These are phyloP conservation scores for Coccomyxa sp. DNA, from an alignment of 139 green algal species.

Conservation along the genomic window DNA sequence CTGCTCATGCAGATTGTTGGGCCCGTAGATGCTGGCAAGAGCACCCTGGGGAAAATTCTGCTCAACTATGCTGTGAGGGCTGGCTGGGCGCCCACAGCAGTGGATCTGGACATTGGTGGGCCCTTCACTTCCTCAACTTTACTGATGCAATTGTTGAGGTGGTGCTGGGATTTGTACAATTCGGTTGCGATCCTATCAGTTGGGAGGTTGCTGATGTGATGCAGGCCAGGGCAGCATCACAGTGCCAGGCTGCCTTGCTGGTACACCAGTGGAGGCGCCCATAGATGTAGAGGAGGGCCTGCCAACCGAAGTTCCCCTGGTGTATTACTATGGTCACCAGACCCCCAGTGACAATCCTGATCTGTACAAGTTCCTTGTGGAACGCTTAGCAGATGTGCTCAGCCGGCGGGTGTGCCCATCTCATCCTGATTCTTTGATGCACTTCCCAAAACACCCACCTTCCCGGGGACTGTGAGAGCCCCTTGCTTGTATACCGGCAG, in stretches of 20 bases:
- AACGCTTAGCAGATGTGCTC: conserved; percentile 69
- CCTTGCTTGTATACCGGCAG: neutral
- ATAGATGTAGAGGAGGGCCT: conserved; percentile 70
- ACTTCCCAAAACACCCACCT: conserved; percentile 21
- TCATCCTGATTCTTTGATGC: too few relatives aligned
- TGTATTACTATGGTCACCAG: conserved; percentile 81
- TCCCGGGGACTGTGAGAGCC: neutral
- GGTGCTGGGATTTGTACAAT: neutral
- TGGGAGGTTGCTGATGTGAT: neutral
- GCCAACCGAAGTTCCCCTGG: conserved; percentile 68
- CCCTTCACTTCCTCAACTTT: neutral
- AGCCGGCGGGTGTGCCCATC: conserved; percentile 33
- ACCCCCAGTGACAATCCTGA: conserved; percentile 66
- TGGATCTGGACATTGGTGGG: conserved; percentile 86
- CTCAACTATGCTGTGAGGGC: conserved; percentile 81
- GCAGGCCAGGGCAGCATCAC: conserved; percentile 80
- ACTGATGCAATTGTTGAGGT: neutral
- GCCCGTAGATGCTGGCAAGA: conserved; percentile 85
- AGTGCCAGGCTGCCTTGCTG: conserved; percentile 75
- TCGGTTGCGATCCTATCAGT: neutral
- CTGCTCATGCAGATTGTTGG: conserved; percentile 59
- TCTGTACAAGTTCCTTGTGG: conserved; percentile 73
- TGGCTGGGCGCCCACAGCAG: conserved; percentile 63
- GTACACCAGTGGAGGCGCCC: conserved; percentile 73
- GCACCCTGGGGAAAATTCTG: conserved; percentile 74